Evolutionary conservation across 192 early-diverging fungal genomes (phyloP).

Genomic region (Podila clonocystis): DNA sequence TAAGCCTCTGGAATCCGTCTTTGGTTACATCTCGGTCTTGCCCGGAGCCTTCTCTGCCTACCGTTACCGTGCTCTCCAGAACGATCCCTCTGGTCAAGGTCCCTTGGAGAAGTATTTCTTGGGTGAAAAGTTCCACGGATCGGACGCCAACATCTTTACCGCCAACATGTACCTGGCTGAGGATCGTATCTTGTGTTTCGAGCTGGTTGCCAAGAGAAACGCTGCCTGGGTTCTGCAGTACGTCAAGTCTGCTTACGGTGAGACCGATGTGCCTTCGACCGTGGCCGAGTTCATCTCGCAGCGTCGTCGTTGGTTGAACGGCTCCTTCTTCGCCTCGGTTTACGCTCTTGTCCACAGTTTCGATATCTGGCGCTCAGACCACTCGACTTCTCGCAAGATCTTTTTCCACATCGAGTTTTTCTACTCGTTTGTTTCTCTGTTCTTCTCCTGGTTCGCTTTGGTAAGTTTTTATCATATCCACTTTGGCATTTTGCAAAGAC

Average conservation of each 20-base stretch:
- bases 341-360: slow-evolving; percentile 85
- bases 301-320: slow-evolving; percentile 96
- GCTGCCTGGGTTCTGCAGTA: slow-evolving; percentile 79
- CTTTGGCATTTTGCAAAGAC: not conserved
- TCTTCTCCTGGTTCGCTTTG: slow-evolving; percentile 93
- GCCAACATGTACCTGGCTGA: slow-evolving; percentile 89
- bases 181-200: slow-evolving; percentile 88
- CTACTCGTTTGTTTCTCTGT: slow-evolving; percentile 83
- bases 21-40: slow-evolving; percentile 89
- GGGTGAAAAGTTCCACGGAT: slow-evolving; percentile 67
- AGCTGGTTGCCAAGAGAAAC: slow-evolving; percentile 79
- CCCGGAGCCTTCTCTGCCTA: slow-evolving; percentile 91
- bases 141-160: slow-evolving; percentile 72
- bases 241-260: slow-evolving; percentile 74
- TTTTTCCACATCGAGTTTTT: slow-evolving; percentile 81
- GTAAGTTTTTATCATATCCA: slow-evolving; percentile 60
- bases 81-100: slow-evolving; percentile 64
- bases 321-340: slow-evolving; percentile 93
- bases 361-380: slow-evolving; percentile 81
- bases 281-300: slow-evolving; percentile 95
- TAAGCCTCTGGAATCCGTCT: slow-evolving; percentile 81
- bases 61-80: slow-evolving; percentile 76
- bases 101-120: slow-evolving; percentile 84
- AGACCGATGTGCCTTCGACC: slow-evolving; percentile 83
- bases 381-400: slow-evolving; percentile 76